These are phyloP conservation scores for Hypomontagnella submonticulosa DNA, from an alignment of 495 filamentous ascomycete species.

Conservation along the genomic window DNA sequence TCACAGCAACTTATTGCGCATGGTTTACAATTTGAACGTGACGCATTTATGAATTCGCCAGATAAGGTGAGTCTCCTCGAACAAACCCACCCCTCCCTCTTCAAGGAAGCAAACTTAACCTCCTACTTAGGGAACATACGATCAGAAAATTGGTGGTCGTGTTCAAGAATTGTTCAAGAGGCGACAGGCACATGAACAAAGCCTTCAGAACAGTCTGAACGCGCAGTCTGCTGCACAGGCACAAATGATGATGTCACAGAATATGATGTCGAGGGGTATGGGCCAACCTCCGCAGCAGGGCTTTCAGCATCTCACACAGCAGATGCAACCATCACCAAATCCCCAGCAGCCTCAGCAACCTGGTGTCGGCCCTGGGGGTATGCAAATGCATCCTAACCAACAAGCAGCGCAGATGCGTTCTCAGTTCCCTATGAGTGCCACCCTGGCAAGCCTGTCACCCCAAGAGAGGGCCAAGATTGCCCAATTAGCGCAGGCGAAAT, in stretches of 20 bases:
- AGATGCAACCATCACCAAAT: conserved; percentile 59
- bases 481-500: conserved; percentile 43
- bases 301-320: conserved; percentile 62
- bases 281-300: conserved; percentile 54
- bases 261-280: conserved; percentile 54
- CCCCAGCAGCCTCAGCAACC: conserved; percentile 54
- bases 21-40: conserved; percentile 56
- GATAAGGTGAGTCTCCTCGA: conserved; percentile 54
- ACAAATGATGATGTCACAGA: conserved; percentile 60
- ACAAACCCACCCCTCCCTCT: neutral
- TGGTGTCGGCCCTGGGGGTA: conserved; percentile 46
- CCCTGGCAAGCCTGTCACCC: conserved; percentile 39
- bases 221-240: conserved; percentile 52
- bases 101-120: conserved; percentile 29
- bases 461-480: conserved; percentile 47
- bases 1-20: conserved; percentile 47
- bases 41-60: conserved; percentile 52
- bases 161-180: conserved; percentile 52
- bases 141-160: conserved; percentile 46
- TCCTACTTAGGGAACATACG: conserved; percentile 50
- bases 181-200: conserved; percentile 55
- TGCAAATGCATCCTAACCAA: conserved; percentile 52
- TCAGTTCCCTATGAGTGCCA: conserved; percentile 34
- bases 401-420: conserved; percentile 53
- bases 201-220: conserved; percentile 55